Conservation (phyloP, 1,284 basidiomycete species). For the Sporisorium iseilematis-ciliati region DNA sequence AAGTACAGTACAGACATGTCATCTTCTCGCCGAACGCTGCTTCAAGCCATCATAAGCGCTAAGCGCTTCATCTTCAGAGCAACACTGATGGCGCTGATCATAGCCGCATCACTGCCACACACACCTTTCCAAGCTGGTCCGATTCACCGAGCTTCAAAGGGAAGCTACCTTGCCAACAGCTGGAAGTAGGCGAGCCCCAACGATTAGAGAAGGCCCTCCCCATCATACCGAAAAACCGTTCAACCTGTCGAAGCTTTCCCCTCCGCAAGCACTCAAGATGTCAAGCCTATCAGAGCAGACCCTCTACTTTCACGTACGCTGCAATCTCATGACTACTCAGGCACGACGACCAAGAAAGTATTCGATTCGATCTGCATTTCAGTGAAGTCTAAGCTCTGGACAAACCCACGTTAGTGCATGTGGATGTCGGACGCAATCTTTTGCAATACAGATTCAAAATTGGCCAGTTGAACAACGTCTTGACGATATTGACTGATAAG, state of each 20-base stretch:
- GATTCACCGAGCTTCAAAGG: constrained; percentile 26
- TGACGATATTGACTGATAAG: not conserved
- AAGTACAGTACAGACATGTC: not conserved
- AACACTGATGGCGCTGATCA: not conserved
- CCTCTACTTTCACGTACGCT: too few species aligned
- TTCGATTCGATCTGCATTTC: too few species aligned
- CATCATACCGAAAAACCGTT: not conserved
- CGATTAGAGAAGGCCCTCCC: not conserved
- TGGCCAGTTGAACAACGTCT: not conserved
- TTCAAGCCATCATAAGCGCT: not conserved
- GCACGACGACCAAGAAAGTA: too few species aligned
- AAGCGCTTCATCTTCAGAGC: not conserved
- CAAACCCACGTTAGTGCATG: too few species aligned
- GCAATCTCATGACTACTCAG: too few species aligned
- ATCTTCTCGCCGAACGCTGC: not conserved
- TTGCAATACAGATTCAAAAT: not conserved
- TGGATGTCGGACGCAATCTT: too few species aligned
- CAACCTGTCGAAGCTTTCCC: not conserved
- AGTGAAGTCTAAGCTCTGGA: too few species aligned
- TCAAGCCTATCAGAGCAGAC: too few species aligned
- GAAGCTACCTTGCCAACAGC: constrained; percentile 25
- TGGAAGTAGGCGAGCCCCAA: not conserved
- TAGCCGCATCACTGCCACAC: constrained; percentile 20
- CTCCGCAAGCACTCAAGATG: too few species aligned
- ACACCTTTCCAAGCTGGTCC: constrained; percentile 31